Percentiles rank a stretch among this genome's conserved stretches.
phyloP scores from a whole-genome alignment of 768 basidiomycete species.

The Termitomyces sp. region DNA sequence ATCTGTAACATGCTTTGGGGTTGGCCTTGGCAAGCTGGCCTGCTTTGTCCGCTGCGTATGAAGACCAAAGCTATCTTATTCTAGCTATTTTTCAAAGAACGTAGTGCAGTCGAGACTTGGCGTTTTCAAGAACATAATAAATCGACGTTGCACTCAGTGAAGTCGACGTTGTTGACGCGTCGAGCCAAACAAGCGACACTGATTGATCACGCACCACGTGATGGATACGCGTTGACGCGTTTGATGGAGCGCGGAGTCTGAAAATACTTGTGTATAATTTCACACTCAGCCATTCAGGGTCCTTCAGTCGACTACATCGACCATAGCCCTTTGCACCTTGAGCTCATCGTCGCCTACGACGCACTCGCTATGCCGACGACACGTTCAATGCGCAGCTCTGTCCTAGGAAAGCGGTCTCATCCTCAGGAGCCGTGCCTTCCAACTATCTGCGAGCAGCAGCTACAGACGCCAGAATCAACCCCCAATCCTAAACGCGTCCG shows the following conservation, averaged over 20 bases:
- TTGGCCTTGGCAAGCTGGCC: no score
- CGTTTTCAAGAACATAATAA: no score
- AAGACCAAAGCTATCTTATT: no score
- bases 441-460: conserved; percentile 35
- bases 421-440: conserved; percentile 27
- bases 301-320: conserved; percentile 21
- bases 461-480: conserved; percentile 59
- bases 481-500: conserved; percentile 66
- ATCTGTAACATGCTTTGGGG: no score
- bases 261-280: conserved; percentile 22
- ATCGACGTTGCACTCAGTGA: no score
- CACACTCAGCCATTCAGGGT: conserved; percentile 17
- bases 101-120: background rate
- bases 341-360: conserved; percentile 15
- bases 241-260: conserved; percentile 37
- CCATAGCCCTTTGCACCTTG: conserved; percentile 13
- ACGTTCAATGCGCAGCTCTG: conserved; percentile 40
- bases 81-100: no score
- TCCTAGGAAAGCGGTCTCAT: conserved; percentile 50
- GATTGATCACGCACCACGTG: conserved; percentile 28
- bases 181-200: conserved; percentile 15
- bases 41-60: background rate
- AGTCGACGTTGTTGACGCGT: background rate
- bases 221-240: conserved; percentile 31
- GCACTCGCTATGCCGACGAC: conserved; percentile 36